These are phyloP conservation scores for Coniferiporia sulphurascens DNA, from an alignment of 1,284 basidiomycete species.

Conservation along the genomic window DNA sequence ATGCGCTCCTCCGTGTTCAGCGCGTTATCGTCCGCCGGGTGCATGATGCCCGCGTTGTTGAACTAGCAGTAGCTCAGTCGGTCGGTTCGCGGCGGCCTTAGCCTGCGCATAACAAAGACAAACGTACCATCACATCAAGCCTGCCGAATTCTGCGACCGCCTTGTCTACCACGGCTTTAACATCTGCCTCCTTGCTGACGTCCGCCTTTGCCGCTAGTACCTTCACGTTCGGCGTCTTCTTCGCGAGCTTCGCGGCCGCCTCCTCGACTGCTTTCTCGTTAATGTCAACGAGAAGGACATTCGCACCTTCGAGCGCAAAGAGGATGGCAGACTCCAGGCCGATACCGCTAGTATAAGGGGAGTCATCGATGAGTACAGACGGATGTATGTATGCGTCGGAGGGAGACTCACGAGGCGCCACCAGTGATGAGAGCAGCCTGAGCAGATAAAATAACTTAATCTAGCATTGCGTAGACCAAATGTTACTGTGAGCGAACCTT, in stretches of 20 bases:
- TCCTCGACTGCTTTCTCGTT: constrained; percentile 75
- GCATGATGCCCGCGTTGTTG: constrained; percentile 96
- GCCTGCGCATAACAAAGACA: too few species aligned
- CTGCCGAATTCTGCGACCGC: constrained; percentile 84
- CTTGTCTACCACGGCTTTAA: constrained; percentile 76
- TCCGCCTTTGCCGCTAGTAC: constrained; percentile 76
- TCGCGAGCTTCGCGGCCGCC: constrained; percentile 58
- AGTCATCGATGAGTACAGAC: constrained; percentile 1
- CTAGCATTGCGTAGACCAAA: constrained; percentile 8
- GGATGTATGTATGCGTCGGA: constrained; percentile 1
- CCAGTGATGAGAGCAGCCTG: constrained; percentile 80
- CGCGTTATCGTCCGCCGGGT: constrained; percentile 89
- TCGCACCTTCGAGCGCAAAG: constrained; percentile 89
- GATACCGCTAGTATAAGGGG: constrained; percentile 62
- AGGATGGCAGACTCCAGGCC: constrained; percentile 90
- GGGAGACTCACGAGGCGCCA: constrained; percentile 68
- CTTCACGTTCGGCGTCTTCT: constrained; percentile 67
- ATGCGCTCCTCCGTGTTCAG: constrained; percentile 93
- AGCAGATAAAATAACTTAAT: constrained; percentile 2
- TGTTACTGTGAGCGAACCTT: constrained; percentile 40
- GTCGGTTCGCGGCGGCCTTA: too few species aligned
- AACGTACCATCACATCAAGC: constrained; percentile 83
- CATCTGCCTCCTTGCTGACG: constrained; percentile 82
- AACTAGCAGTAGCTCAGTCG: constrained; percentile 58
- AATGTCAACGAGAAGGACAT: constrained; percentile 84